These are phyloP conservation scores for Amanita rubescens DNA, from an alignment of 768 basidiomycete genomes.

Conservation along the genomic window DNA sequence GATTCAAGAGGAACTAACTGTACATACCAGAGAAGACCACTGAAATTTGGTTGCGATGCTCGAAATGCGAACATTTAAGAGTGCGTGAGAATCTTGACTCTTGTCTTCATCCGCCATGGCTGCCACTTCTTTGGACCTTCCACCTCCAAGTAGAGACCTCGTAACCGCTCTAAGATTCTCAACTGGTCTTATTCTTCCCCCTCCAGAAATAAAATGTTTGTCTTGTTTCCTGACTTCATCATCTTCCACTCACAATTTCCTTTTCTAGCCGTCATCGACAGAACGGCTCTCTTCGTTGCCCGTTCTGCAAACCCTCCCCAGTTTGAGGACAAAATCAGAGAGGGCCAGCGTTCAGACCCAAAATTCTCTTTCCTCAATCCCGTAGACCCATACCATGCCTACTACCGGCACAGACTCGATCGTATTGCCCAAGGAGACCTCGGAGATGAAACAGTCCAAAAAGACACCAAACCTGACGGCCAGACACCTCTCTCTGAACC, in stretches of 20 bases:
- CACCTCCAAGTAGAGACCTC: not conserved
- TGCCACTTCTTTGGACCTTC: constrained; percentile 23
- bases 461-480: constrained; percentile 34
- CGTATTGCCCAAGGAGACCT: constrained; percentile 70
- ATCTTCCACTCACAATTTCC: constrained; percentile 9
- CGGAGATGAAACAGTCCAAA: constrained; percentile 49
- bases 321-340: constrained; percentile 96
- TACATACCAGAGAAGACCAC: constrained; percentile 81
- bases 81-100: constrained; percentile 21
- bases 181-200: constrained; percentile 88
- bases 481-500: constrained; percentile 30
- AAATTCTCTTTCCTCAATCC: constrained; percentile 99
- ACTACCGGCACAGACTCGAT: constrained; percentile 91
- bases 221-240: constrained; percentile 21
- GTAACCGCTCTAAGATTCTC: constrained; percentile 47
- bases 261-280: constrained; percentile 80
- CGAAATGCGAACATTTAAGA: constrained; percentile 77
- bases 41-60: constrained; percentile 52
- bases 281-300: constrained; percentile 87
- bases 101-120: constrained; percentile 34
- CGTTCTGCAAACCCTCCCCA: constrained; percentile 89
- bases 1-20: not conserved
- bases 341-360: constrained; percentile 92
- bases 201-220: constrained; percentile 91
- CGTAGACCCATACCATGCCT: constrained; percentile 96